Evolutionary conservation across 73 alveolate species (phyloP).

Genomic region (Paramecium caudatum): DNA sequence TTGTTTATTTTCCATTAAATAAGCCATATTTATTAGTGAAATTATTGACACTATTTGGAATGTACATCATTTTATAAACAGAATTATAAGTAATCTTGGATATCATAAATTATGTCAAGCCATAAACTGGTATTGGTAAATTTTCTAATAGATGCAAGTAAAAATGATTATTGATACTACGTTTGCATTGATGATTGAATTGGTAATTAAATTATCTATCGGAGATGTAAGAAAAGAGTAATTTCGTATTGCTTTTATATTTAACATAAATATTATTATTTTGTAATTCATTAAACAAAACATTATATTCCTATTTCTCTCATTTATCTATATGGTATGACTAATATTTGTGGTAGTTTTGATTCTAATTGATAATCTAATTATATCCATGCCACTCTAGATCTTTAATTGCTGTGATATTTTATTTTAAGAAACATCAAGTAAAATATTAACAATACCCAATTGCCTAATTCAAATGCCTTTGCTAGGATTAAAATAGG

Average conservation of each 20-base stretch:
- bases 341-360: background rate
- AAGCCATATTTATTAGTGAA: slow-evolving; percentile 1
- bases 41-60: background rate
- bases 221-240: slow-evolving; percentile 11
- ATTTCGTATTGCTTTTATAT: background rate
- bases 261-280: background rate
- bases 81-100: slow-evolving; percentile 2
- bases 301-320: background rate
- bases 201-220: slow-evolving; percentile 24
- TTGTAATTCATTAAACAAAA: background rate
- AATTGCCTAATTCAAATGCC: background rate
- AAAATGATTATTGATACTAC: background rate
- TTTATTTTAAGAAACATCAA: slow-evolving; percentile 16
- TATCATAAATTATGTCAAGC: background rate
- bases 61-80: background rate
- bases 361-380: slow-evolving; percentile 3
- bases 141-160: slow-evolving; percentile 40
- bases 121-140: slow-evolving; percentile 11
- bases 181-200: slow-evolving; percentile 50
- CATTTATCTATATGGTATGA: background rate
- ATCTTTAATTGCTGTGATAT: background rate
- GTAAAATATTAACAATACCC: background rate
- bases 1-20: background rate
- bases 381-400: slow-evolving; percentile 37
- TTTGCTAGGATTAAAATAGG: background rate